Base-by-base conservation (phyloP, 78 protist genomes). In the Dictyostelium capitatum region DNA sequence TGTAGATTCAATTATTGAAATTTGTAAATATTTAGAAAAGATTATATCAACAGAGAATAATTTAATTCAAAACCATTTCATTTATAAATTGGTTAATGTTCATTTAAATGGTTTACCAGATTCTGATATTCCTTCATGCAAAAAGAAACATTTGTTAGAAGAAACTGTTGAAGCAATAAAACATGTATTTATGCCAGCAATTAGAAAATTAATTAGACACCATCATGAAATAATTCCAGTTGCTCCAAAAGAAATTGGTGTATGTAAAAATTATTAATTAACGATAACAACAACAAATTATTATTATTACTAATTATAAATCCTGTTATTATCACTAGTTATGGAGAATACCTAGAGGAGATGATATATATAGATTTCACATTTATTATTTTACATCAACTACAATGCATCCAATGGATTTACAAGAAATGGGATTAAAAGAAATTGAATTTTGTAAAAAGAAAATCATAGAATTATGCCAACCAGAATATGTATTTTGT, bases 291-390 rank as follows among this genome's bases (percentile, higher is more conserved):
- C n/a, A n/a, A n/a, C n/a, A n/a, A n/a, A n/a, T n/a, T n/a, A n/a
- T n/a, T 20, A 6, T 56, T 5, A 14, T 20, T 56, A 20, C 6
- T 20, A 4, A 6, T 56, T 56, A 0, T 19, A 19, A 20, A 19
- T 56, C 3, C 8, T 56, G 6, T 2, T 20, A 20, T 7, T 20
- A 56, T 19, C 9, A 56, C 6, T 62, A 59, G 75, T 67, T 67
- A 37, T 82, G 90, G 90, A 37, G 80, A 25, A 30, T 82, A 23
- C 90, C 90, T 8, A 82, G 72, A n/a, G 90, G 90, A 12, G 90
- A 82, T 30, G 90, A 82, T 47, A 50, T 70, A 7, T 82, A 82
- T 82, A 47, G 80, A 53, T 82, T 82, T 53, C 56, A 46, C 20
- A 50, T 64, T 32, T 82, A 82, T 53, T 82, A 43, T 70, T 70